phyloP scores from a whole-genome alignment of 352 stramenopile species.

The Globisporangium paroecandrum region DNA sequence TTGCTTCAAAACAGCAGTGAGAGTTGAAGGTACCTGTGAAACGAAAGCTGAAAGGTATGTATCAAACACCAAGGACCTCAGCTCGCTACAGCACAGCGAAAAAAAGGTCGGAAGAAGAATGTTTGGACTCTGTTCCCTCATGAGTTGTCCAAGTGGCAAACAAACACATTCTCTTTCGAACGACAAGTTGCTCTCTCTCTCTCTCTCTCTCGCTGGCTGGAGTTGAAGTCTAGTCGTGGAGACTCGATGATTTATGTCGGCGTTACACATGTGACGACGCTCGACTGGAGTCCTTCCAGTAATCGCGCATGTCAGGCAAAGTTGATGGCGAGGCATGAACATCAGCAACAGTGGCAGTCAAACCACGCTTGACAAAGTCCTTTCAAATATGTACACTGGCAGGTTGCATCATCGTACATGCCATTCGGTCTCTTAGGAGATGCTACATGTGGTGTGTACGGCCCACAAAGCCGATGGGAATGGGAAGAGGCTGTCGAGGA shows the following conservation, averaged over 20 bases:
- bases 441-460: background rate
- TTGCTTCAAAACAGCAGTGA: background rate
- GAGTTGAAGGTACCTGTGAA: background rate
- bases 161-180: background rate
- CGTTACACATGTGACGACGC: background rate
- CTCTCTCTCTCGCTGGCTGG: background rate
- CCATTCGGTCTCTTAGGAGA: background rate
- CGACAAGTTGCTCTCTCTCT: background rate
- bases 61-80: background rate
- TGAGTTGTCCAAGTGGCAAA: background rate
- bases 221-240: slow-evolving; percentile 3
- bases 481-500: background rate
- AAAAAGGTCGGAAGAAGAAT: background rate
- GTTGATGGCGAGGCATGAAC: background rate
- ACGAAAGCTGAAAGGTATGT: background rate
- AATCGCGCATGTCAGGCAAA: background rate
- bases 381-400: background rate
- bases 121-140: background rate
- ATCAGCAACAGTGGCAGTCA: background rate
- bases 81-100: background rate
- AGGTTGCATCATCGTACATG: background rate
- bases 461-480: background rate
- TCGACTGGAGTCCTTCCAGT: background rate
- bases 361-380: background rate
- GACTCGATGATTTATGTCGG: slow-evolving; percentile 1